Evolutionary conservation across 1,284 basidiomycete genomes (phyloP).

Genomic region (Jaminaea rosea): DNA sequence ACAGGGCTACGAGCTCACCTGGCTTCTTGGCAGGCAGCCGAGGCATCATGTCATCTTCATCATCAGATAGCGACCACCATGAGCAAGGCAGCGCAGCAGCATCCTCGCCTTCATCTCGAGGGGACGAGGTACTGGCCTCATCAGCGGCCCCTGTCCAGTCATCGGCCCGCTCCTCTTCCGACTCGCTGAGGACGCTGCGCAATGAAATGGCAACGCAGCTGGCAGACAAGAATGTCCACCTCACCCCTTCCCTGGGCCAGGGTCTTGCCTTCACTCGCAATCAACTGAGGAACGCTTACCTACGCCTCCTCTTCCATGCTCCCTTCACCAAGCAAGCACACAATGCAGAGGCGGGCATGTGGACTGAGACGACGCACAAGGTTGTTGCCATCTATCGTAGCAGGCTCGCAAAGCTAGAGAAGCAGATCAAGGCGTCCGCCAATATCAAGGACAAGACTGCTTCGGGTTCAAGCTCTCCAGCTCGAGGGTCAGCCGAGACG

Average conservation of each 20-base stretch:
- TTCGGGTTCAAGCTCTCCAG: background rate
- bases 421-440: conserved; percentile 4
- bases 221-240: background rate
- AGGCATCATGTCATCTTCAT: no score
- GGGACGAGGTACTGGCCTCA: no score
- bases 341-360: conserved; percentile 27
- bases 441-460: background rate
- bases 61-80: no score
- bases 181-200: background rate
- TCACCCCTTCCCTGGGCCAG: background rate
- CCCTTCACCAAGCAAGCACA: conserved; percentile 32
- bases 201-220: background rate
- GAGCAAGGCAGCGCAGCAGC: no score
- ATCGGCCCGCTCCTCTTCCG: background rate
- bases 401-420: conserved; percentile 25
- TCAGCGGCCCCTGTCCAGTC: background rate
- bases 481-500: conserved; percentile 1
- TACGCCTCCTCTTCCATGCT: conserved; percentile 37
- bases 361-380: conserved; percentile 41
- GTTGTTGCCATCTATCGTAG: conserved; percentile 28
- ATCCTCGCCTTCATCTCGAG: no score
- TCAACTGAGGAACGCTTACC: conserved; percentile 34
- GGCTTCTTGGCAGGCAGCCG: no score
- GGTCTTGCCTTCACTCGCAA: conserved; percentile 1
- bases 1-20: no score